Evolutionary conservation across 306 rosid species (phyloP).

Genomic region (Glycine latifolia): DNA sequence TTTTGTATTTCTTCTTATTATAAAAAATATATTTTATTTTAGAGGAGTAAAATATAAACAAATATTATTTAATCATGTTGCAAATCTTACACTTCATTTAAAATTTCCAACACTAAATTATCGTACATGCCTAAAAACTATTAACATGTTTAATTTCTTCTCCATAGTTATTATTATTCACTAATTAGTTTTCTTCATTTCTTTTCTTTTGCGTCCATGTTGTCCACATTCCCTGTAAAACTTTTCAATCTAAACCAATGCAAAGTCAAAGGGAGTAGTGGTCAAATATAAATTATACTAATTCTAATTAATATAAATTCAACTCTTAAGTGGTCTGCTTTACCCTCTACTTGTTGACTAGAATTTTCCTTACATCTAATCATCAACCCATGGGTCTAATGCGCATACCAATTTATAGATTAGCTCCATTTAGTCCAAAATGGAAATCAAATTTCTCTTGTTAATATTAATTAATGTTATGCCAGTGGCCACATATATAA

Average conservation of each 20-base stretch:
- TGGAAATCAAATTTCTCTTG: not conserved
- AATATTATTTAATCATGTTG: not conserved
- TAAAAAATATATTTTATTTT: not conserved
- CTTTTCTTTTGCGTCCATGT: not conserved
- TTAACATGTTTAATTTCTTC: not conserved
- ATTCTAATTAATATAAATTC: not conserved
- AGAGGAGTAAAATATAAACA: not conserved
- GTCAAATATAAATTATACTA: conserved; percentile 7
- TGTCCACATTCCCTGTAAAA: not conserved
- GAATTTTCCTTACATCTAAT: not conserved
- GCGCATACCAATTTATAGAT: not conserved
- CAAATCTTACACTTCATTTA: not conserved
- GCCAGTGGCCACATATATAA: not conserved
- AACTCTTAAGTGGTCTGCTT: conserved; percentile 4
- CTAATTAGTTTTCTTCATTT: not conserved
- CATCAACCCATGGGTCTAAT: not conserved
- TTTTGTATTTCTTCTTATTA: not conserved
- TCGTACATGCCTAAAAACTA: not conserved
- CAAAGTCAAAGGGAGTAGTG: not conserved
- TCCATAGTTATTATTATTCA: not conserved
- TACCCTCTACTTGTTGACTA: not conserved
- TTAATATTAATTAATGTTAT: not conserved
- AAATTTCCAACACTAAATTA: not conserved
- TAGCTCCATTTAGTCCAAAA: conserved; percentile 4
- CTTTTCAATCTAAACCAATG: not conserved